Percentiles rank a stretch among this genome's conserved stretches.
Conservation (phyloP, 805 yeast genomes). For the Candida krabiensis region DNA sequence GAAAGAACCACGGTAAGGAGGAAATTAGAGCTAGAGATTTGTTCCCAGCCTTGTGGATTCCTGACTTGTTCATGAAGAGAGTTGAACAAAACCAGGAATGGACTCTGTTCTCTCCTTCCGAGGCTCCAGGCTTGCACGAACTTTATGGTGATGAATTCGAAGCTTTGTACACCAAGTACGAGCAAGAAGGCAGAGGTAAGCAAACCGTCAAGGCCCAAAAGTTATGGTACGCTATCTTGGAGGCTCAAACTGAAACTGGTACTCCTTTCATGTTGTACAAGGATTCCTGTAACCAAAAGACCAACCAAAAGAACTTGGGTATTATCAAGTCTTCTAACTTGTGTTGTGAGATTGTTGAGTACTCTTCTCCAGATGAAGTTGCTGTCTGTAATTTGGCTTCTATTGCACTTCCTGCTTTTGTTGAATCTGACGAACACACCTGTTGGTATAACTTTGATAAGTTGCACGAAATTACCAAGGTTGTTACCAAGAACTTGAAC, state of each 20-base stretch:
- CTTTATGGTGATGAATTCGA: slow-evolving; percentile 57
- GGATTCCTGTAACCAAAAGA: slow-evolving; percentile 59
- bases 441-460: slow-evolving; percentile 55
- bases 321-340: slow-evolving; percentile 59
- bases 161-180: slow-evolving; percentile 51
- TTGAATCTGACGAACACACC: slow-evolving; percentile 41
- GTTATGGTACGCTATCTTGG: slow-evolving; percentile 59
- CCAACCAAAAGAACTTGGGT: slow-evolving; percentile 63
- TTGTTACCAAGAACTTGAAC: slow-evolving; percentile 55
- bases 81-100: slow-evolving; percentile 56
- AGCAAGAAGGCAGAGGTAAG: slow-evolving; percentile 50
- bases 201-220: slow-evolving; percentile 56
- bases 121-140: slow-evolving; percentile 57
- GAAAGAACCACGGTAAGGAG: slow-evolving; percentile 65
- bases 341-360: slow-evolving; percentile 65
- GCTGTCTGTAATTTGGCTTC: slow-evolving; percentile 66
- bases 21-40: slow-evolving; percentile 63
- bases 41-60: slow-evolving; percentile 64
- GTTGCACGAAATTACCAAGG: slow-evolving; percentile 55
- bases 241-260: slow-evolving; percentile 66
- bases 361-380: slow-evolving; percentile 56
- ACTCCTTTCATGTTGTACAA: slow-evolving; percentile 65
- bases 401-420: slow-evolving; percentile 56
- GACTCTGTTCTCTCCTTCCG: slow-evolving; percentile 61
- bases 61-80: slow-evolving; percentile 61